Evolutionary conservation across 2,329 filamentous ascomycete species (phyloP), one percentile per base, ranked within the genome.

Genomic region (Sporothrix luriei): DNA sequence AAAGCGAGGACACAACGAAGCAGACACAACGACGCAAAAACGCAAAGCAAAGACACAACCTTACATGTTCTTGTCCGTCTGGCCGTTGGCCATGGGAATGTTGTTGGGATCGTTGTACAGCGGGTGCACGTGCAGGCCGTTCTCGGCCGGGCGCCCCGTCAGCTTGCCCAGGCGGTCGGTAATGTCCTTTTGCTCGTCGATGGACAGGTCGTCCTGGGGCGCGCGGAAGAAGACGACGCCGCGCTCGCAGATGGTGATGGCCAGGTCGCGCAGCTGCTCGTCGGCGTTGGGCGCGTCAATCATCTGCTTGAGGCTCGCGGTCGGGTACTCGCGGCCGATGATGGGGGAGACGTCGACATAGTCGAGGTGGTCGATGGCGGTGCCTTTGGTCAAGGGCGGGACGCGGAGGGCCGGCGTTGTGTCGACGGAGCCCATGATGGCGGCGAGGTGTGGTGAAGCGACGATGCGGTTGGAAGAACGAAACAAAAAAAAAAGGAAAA

Each of bases 231-330:
- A 84, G 4, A 84, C 80, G 4, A 85, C 83, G 29, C 83, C 83
- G 19, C 83, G 76, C 68, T 83, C 77, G 1, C 82, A 84, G 73
- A 85, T 62, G 0, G 85, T 88, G 68, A 89, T 85, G 21, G 85
- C 88, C 0, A 90, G 79, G 73, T 90, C 88, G 1, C 84, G 82
- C 26, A 90, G 78, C 3, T 87, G 76, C 40, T 84, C 82, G 55
- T 90, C 86, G 0, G 83, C 77, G 69, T 88, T 84, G 0, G 59
- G 59, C 82, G 77, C 2, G 84, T 83, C 19, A 85, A 80, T 19
- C 89, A 79, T 62, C 83, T 81, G 43, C 88, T 83, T 1, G 82
- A 81, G 59, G 67, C 86, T 83, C 38, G 83, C 77, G 3, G 40
- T 48, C 14, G 40, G 57, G 7, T 79, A 88, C 74, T 88, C 86